These are phyloP conservation scores for Aspergillus sp. DNA, from an alignment of 2,329 filamentous ascomycete genomes.

Conservation along the genomic window DNA sequence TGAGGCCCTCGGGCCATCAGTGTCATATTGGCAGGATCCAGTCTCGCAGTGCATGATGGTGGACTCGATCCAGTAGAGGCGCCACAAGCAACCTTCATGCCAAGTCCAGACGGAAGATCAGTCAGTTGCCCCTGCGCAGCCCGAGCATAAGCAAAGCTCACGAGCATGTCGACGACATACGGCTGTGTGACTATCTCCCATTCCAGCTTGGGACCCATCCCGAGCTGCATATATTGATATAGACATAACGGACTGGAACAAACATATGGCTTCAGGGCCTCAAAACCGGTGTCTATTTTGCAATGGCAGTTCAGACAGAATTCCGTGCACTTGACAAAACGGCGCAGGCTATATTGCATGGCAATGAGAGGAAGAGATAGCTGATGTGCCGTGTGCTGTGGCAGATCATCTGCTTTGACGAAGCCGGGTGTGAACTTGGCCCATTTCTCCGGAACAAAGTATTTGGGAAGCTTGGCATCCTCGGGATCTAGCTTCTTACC, in stretches of 20 bases:
- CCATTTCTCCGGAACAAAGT: constrained; percentile 29
- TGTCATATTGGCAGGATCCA: constrained; percentile 36
- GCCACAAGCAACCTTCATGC: constrained; percentile 52
- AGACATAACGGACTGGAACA: constrained; percentile 75
- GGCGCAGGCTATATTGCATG: constrained; percentile 76
- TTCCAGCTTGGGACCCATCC: constrained; percentile 81
- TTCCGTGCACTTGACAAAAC: constrained; percentile 77
- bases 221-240: constrained; percentile 85
- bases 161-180: constrained; percentile 78
- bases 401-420: constrained; percentile 55
- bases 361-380: constrained; percentile 59
- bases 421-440: constrained; percentile 40
- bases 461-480: constrained; percentile 17
- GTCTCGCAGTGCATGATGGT: not conserved
- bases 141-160: constrained; percentile 76
- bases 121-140: constrained; percentile 46
- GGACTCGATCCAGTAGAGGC: not conserved
- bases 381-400: constrained; percentile 29
- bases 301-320: constrained; percentile 86
- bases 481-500: constrained; percentile 28
- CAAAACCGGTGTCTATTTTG: constrained; percentile 63
- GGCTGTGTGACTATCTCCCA: constrained; percentile 79
- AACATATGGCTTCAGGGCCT: constrained; percentile 63
- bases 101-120: constrained; percentile 61
- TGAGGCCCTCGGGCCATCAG: constrained; percentile 41